Evolutionary conservation across 495 filamentous ascomycete species (phyloP).

Genomic region (Xylaria castorea): DNA sequence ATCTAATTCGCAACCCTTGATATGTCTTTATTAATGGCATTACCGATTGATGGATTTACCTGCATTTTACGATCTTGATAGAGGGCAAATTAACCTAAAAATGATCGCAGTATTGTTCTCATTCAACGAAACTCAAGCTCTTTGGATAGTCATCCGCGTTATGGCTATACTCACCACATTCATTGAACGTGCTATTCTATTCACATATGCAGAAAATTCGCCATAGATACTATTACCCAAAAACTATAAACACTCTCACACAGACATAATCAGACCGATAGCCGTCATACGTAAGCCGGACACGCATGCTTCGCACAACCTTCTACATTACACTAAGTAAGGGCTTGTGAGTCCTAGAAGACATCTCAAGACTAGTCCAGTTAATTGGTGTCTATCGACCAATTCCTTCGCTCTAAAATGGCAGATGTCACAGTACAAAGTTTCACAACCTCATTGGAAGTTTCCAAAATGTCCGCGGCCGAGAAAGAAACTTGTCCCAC

Average conservation of each 20-base stretch:
- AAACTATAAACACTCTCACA: not conserved
- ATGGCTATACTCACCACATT: not conserved
- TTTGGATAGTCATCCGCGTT: not conserved
- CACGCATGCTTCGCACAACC: not conserved
- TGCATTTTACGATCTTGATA: not conserved
- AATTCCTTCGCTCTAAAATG: slow-evolving; percentile 14
- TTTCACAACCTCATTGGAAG: not conserved
- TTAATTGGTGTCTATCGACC: not conserved
- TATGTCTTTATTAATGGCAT: not conserved
- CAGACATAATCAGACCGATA: not conserved
- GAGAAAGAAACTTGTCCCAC: slow-evolving; percentile 16
- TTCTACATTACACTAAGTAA: not conserved
- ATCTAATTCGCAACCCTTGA: not conserved
- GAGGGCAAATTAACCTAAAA: not conserved
- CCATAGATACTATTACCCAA: not conserved
- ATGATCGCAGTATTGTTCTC: too few species aligned
- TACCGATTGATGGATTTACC: not conserved
- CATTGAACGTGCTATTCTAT: not conserved
- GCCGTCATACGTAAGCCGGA: slow-evolving; percentile 3
- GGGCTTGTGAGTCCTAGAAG: not conserved
- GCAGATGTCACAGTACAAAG: not conserved
- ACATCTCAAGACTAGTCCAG: not conserved
- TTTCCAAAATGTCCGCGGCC: slow-evolving; percentile 7
- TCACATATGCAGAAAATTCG: not conserved
- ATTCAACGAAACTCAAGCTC: not conserved